A percentile compares a stretch with the other conserved stretches of the same genome.
Evolutionary conservation across 1,284 basidiomycete species (phyloP).

Genomic region (Cryptococcus deneoformans): DNA sequence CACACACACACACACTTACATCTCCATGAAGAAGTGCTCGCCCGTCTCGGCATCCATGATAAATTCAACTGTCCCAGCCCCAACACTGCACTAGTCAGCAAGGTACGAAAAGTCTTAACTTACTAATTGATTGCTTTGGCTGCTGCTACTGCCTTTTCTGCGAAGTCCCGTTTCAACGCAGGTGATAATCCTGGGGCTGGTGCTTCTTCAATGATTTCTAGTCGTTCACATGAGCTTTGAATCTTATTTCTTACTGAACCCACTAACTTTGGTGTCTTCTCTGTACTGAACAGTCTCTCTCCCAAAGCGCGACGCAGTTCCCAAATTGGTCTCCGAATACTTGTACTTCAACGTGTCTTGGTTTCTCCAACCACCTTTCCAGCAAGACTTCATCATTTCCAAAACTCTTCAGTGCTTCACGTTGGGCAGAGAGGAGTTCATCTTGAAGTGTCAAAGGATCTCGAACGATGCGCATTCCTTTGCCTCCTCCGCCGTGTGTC

Average conservation of each 20-base stretch:
- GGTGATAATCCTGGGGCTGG: conserved; percentile 82
- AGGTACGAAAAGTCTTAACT: conserved; percentile 1
- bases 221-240: no score
- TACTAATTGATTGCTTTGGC: conserved; percentile 81
- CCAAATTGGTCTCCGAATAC: conserved; percentile 79
- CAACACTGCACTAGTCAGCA: conserved; percentile 52
- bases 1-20: conserved; percentile 46
- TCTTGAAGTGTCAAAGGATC: conserved; percentile 56
- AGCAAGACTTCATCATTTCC: conserved; percentile 81
- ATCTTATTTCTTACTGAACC: no score
- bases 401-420: conserved; percentile 82
- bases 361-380: conserved; percentile 79
- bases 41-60: conserved; percentile 86
- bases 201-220: conserved; percentile 59
- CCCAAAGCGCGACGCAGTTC: conserved; percentile 81
- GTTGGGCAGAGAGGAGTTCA: conserved; percentile 75
- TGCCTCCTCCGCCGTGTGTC: conserved; percentile 65
- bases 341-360: conserved; percentile 85
- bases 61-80: conserved; percentile 90
- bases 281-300: conserved; percentile 93
- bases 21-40: conserved; percentile 91
- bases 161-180: conserved; percentile 72
- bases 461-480: conserved; percentile 64
- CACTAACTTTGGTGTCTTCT: conserved; percentile 73
- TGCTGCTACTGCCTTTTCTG: conserved; percentile 83